Conservation (phyloP, 306 rosid genomes). For the Morella rubra region DNA sequence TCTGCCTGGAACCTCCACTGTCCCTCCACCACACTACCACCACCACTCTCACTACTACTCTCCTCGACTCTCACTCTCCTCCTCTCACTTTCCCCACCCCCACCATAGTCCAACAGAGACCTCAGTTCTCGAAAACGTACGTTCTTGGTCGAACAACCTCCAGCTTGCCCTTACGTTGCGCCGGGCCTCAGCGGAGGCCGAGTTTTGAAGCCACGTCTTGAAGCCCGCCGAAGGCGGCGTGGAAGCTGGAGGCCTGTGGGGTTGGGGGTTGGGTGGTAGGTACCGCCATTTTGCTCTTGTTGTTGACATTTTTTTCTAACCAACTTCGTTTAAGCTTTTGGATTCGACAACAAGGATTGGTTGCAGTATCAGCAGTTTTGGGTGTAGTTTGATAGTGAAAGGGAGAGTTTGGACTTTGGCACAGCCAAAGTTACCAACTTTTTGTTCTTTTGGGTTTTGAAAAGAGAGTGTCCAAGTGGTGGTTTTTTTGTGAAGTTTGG, state of each 20-base stretch:
- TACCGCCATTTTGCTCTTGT: conserved; percentile 73
- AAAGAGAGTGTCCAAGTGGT: not conserved
- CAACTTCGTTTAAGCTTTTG: not conserved
- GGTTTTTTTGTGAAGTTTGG: not conserved
- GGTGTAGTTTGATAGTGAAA: not conserved
- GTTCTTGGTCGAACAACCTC: conserved; percentile 64
- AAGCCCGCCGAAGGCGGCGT: conserved; percentile 61
- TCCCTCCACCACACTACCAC: conserved; percentile 49
- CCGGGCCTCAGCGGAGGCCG: conserved; percentile 23
- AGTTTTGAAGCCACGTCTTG: conserved; percentile 37
- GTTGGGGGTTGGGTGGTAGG: conserved; percentile 64
- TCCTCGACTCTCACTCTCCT: conserved; percentile 61
- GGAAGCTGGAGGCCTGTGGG: conserved; percentile 75
- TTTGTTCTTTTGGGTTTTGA: conserved; percentile 6
- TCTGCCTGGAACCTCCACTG: conserved; percentile 94
- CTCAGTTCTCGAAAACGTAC: conserved; percentile 27
- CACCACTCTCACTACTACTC: conserved; percentile 6
- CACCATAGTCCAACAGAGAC: conserved; percentile 55
- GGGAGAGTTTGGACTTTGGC: conserved; percentile 5
- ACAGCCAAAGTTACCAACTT: not conserved
- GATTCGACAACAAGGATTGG: conserved; percentile 5
- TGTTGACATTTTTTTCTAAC: conserved; percentile 40
- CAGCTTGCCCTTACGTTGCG: conserved; percentile 46
- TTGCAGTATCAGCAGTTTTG: not conserved
- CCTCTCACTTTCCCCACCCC: conserved; percentile 36